Evolutionary conservation across 2,329 filamentous ascomycete species (phyloP).

Genomic region (Mycocentrospora acerina): DNA sequence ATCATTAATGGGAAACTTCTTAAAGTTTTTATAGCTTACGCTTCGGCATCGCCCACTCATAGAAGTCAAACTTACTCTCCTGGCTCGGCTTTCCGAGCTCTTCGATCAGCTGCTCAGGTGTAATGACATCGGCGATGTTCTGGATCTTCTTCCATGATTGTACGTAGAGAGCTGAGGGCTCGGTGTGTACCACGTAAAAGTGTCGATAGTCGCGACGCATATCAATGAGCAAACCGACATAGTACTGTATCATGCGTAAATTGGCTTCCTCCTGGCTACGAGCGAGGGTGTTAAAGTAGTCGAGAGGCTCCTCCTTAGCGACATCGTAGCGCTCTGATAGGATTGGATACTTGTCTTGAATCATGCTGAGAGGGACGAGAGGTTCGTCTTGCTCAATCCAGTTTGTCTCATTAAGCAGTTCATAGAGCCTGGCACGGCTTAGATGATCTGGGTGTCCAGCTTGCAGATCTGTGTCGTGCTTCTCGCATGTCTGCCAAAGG

Average conservation of each 20-base stretch:
- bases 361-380: constrained; percentile 5
- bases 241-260: constrained; percentile 27
- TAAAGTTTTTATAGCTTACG: constrained; percentile 1
- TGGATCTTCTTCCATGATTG: constrained; percentile 26
- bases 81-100: constrained; percentile 20
- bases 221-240: constrained; percentile 21
- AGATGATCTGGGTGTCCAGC: constrained; percentile 15
- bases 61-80: constrained; percentile 31
- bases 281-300: constrained; percentile 27
- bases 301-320: constrained; percentile 16
- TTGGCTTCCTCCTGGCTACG: constrained; percentile 27
- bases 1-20: background rate
- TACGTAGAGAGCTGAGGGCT: constrained; percentile 15
- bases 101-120: constrained; percentile 26
- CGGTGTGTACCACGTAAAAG: constrained; percentile 34
- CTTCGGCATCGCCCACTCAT: constrained; percentile 22
- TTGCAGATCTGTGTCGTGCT: constrained; percentile 19
- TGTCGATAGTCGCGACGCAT: constrained; percentile 32
- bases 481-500: constrained; percentile 21
- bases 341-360: constrained; percentile 30
- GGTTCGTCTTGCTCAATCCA: constrained; percentile 31
- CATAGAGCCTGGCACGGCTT: constrained; percentile 28
- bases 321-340: constrained; percentile 27
- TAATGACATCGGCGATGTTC: constrained; percentile 31
- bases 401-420: constrained; percentile 17